Base-by-base conservation (phyloP, 176 grass and related monocot genomes). In the Themeda triandra region DNA sequence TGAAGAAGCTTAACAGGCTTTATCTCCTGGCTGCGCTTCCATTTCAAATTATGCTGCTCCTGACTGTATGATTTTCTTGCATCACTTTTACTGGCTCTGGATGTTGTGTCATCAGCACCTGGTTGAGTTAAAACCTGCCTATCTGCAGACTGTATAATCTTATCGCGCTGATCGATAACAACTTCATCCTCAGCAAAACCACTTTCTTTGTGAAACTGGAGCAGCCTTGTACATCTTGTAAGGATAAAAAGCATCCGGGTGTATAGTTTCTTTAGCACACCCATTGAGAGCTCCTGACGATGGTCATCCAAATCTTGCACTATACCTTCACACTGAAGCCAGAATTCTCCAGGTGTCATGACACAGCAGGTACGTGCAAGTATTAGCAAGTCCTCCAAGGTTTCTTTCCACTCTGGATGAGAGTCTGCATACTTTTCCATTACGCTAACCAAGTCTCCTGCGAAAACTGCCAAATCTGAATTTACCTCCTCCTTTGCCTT, bases 401-500 rank as follows among this genome's bases (percentile, higher is more conserved):
- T 99, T 94, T 94, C 97, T 87, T 99, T 99, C 97, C 97, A 99
- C 44, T 94, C 96, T 73, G 96, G 91, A 82, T 99, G 93, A 33
- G 87, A 90, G 54, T 99, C 97, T 56, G 92, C 66, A 18, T 95
- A 92, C 84, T 99, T 99, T 56, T 99, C 96, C 93, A 99, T 99
- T 80, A 96, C 79, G 77, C 96, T 87, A 78, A 99, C 86, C 83
- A 99, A 90, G 69, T 99, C 96, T 58, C 96, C 96, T 19, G 96
- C 96, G 89, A 99, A 94, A 81, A 96, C 81, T 78, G 96, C 93
- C 84, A 99, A 83, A 80, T 99, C 96, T 86, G 93, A 87, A 81
- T 94, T 92, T 78, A 99, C 96, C 67, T 99, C 96, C 44, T 99
- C 96, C 86, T 99, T 99, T 79, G 96, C 93, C 85, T 99, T 99